Base-by-base conservation (phyloP, 371 early-diverging fungal species). In the Mucor piriformis region DNA sequence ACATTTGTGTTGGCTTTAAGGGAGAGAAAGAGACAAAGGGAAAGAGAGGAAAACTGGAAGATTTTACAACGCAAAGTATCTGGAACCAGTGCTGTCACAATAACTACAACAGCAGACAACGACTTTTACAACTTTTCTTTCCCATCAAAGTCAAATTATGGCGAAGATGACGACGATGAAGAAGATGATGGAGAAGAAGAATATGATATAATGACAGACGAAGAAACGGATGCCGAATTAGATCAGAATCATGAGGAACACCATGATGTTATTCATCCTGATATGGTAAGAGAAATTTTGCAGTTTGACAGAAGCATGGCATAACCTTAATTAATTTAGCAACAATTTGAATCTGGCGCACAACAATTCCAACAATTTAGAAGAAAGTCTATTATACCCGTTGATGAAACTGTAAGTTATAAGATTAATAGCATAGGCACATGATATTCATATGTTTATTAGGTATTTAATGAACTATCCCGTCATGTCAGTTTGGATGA, bases 351-450 rank as follows among this genome's bases (percentile, higher is more conserved):
- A 29, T 71, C 80, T 37, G 53, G 50, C 18, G 70, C 76, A 15
- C 77, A 74, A 58, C 74, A 72, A 64, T 85, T 86, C 48, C 89
- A 83, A 61, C 85, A 91, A 51, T 93, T 94, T 80, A 82, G 95
- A 57, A 79, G 95, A 62, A 95, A 95, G 79, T 93, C 93, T 10
- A 93, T 95, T 55, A 85, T 95, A 66, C 95, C 95, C 34, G 93
- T 95, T 58, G 66, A 66, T 42, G 61, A 66, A 56, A 66, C 57
- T 61, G 66, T 66, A 48, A 48, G 48, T n/a, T n/a, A n/a, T n/a
- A n/a, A n/a, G n/a, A n/a, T n/a, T n/a, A n/a, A n/a, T n/a, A n/a
- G n/a, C n/a, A n/a, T n/a, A n/a, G n/a, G n/a, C n/a, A n/a, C n/a
- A n/a, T n/a, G n/a, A n/a, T n/a, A n/a, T n/a, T n/a, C 4, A 18